Evolutionary conservation across 352 stramenopile genomes (phyloP).

Genomic region (Albugo laibachii): DNA sequence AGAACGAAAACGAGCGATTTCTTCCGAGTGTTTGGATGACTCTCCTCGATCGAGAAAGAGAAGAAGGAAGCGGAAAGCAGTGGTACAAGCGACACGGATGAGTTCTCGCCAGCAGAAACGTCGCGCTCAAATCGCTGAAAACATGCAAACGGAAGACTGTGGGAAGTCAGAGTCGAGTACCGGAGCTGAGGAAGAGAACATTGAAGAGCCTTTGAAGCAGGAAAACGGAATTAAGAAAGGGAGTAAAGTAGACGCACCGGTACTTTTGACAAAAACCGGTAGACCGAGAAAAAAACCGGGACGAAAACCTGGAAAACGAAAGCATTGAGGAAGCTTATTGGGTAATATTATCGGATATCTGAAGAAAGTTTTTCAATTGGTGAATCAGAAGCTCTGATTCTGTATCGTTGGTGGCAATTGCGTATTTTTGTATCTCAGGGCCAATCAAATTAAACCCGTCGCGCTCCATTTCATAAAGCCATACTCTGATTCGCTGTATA

Average conservation of each 20-base stretch:
- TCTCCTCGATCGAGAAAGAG: constrained; percentile 10
- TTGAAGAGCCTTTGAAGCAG: constrained; percentile 5
- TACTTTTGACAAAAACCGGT: constrained; percentile 19
- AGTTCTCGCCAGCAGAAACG: constrained; percentile 53
- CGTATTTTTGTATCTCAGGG: too few species aligned
- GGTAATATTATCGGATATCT: too few species aligned
- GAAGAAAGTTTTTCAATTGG: too few species aligned
- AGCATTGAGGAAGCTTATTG: too few species aligned
- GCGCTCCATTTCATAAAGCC: too few species aligned
- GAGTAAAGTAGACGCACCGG: constrained; percentile 11
- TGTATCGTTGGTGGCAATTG: too few species aligned
- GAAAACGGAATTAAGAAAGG: constrained; percentile 12
- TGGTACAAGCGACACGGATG: constrained; percentile 26
- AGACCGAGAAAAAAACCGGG: constrained; percentile 30
- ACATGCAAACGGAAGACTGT: constrained; percentile 13
- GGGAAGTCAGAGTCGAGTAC: constrained; percentile 1
- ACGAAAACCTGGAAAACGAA: constrained; percentile 14
- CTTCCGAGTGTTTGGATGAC: not conserved
- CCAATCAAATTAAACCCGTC: too few species aligned
- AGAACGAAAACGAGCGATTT: not conserved
- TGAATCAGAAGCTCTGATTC: too few species aligned
- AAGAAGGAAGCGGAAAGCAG: constrained; percentile 21
- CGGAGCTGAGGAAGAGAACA: not conserved
- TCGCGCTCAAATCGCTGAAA: constrained; percentile 12
- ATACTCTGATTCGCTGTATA: too few species aligned